These are phyloP conservation scores for Phytopythium delawarense DNA, from an alignment of 352 stramenopile genomes.

Conservation along the genomic window DNA sequence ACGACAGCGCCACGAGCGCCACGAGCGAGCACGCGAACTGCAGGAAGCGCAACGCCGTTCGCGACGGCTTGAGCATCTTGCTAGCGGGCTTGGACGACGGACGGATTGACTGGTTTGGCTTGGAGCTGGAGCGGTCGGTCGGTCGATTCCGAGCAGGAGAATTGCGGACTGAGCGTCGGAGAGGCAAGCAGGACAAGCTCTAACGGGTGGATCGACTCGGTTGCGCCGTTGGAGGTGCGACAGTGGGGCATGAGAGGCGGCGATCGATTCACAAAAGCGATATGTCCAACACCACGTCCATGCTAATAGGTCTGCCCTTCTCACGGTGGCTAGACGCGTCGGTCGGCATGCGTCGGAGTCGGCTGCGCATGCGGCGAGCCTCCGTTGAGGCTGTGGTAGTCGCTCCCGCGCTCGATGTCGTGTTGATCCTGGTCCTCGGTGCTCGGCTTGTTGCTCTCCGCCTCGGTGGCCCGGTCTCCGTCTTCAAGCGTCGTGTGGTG, in stretches of 20 bases:
- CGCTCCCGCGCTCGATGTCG: neutral
- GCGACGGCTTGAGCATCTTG: slow-evolving; percentile 22
- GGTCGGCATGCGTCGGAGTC: no score
- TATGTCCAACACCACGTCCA: neutral
- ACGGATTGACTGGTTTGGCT: neutral
- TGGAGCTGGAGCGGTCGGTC: neutral
- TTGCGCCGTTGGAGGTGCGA: neutral
- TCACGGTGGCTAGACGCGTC: no score
- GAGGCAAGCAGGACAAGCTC: no score
- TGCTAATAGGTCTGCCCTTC: no score
- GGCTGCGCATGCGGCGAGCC: neutral
- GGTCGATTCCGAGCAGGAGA: neutral
- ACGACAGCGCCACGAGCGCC: slow-evolving; percentile 53
- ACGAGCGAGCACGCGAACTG: slow-evolving; percentile 54
- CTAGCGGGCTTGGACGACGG: neutral
- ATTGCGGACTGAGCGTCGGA: neutral
- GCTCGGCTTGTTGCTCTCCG: neutral
- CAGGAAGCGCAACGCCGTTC: slow-evolving; percentile 52
- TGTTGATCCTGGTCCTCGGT: neutral
- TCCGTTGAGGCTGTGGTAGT: neutral
- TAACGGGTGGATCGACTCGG: neutral
- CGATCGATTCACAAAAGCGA: slow-evolving; percentile 3
- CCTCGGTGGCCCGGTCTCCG: neutral
- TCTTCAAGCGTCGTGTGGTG: neutral
- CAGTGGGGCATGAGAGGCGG: neutral